Percentiles rank a stretch among this genome's conserved stretches.
phyloP scores from a whole-genome alignment of 306 rosid species.

The Herpetospermum pedunculosum region DNA sequence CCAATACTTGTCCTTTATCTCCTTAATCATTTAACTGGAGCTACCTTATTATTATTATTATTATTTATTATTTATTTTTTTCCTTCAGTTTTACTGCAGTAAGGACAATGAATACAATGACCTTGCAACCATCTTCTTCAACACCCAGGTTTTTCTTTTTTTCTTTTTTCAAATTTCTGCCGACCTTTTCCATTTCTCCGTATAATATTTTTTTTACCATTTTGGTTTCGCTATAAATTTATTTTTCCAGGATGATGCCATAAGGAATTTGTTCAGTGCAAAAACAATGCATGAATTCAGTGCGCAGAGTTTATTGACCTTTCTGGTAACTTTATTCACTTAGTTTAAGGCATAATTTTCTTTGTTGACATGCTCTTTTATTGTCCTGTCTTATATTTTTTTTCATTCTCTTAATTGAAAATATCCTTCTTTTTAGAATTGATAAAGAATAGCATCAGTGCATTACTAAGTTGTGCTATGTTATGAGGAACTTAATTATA shows the following conservation, averaged over 20 bases:
- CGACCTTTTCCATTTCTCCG: slow-evolving; percentile 8
- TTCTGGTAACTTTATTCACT: slow-evolving; percentile 44
- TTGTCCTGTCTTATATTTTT: neutral
- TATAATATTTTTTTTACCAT: neutral
- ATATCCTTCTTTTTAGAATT: neutral
- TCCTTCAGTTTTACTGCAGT: slow-evolving; percentile 75
- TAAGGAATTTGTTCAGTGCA: slow-evolving; percentile 96
- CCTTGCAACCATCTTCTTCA: slow-evolving; percentile 96
- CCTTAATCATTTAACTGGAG: neutral
- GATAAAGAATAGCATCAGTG: neutral
- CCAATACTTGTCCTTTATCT: neutral
- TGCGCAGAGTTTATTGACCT: slow-evolving; percentile 85
- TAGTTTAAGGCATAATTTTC: neutral
- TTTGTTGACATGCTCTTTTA: neutral
- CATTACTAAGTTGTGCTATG: neutral
- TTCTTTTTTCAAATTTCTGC: slow-evolving; percentile 1
- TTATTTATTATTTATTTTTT: no score
- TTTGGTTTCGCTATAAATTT: neutral
- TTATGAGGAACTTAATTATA: neutral
- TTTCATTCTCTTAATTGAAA: neutral
- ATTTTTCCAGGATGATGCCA: slow-evolving; percentile 85
- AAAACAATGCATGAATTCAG: slow-evolving; percentile 93
- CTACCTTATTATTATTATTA: no score
- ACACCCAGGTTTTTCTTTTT: slow-evolving; percentile 61
- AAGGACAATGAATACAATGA: slow-evolving; percentile 91